Base-by-base conservation (phyloP, 2,329 filamentous ascomycete genomes). In the Basipetospora chlamydospora region DNA sequence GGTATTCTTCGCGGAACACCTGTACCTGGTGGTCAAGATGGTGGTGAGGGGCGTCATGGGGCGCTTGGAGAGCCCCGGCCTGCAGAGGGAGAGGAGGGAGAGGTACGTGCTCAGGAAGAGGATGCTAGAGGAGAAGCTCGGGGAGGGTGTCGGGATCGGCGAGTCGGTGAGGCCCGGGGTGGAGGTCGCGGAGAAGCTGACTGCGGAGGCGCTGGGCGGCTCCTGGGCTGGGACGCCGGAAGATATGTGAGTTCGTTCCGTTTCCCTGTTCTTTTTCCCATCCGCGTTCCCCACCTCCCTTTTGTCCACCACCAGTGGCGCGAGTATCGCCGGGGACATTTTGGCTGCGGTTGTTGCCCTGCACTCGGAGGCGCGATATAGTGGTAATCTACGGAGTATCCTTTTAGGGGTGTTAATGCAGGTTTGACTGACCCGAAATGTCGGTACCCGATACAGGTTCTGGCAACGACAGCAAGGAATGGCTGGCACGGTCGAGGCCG, bases 1-100 rank as follows among this genome's bases (percentile, higher is more conserved):
- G 15, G 78, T 98, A 39, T 72, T 96, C 47, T 72, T 92, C 46
- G 77, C 84, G 0, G 90, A 98, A 53, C 88, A 98, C 52, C 60
- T 87, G 12, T 96, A 93, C 54, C 72, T 98, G n/a, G 63, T 77
- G 3, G 70, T 83, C 2, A 78, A 87, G 48, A 68, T 78, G 42
- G 70, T 67, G 1, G 80, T 95, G 4, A 73, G 78, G 28, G 70
- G 75, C 37, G 76, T 77, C 4, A 72, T 98, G 47, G 66, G 65
- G 41, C 90, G 86, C 54, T 61, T 95, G 37, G 87, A 96, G 48
- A 87, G 80, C 32, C 83, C 84, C 0, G 87, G 86, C 1, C 64
- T 87, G 39, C 83, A 92, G 48, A 86, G 85, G 55, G 87, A 93
- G 58, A 73, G 81, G 11, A 75, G 75, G 3, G 83, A 94, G 53